phyloP scores from a whole-genome alignment of 139 green algal genomes.

The Chlamydomonas applanata region DNA sequence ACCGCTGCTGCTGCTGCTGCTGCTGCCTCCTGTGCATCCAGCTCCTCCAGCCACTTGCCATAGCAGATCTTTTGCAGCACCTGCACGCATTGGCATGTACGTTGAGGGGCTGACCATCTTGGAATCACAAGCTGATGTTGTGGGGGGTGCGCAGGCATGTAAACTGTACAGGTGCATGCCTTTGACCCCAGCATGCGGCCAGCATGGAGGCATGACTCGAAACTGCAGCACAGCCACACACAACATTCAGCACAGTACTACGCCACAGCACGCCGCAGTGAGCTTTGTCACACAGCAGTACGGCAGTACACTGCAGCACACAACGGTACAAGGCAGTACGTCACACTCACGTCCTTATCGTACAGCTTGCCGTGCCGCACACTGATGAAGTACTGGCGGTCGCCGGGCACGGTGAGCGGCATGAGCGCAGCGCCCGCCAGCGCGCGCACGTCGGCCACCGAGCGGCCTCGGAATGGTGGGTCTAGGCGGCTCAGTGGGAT shows the following conservation, averaged over 20 bases:
- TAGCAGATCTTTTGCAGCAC: constrained; percentile 20
- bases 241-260: not conserved
- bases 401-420: constrained; percentile 36
- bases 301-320: too few species aligned
- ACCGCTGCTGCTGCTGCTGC: not conserved
- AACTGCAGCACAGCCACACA: too few species aligned
- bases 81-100: too few species aligned
- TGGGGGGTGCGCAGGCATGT: too few species aligned
- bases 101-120: too few species aligned
- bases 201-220: too few species aligned
- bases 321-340: too few species aligned
- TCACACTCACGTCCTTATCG: constrained; percentile 39
- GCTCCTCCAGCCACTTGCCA: constrained; percentile 7
- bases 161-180: too few species aligned
- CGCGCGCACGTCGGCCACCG: constrained; percentile 18
- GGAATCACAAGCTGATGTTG: too few species aligned
- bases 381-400: constrained; percentile 72
- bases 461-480: constrained; percentile 44
- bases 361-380: constrained; percentile 44
- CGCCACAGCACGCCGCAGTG: too few species aligned
- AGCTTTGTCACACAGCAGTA: too few species aligned
- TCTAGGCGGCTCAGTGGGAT: constrained; percentile 44
- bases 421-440: constrained; percentile 17
- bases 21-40: not conserved
- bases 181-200: too few species aligned